phyloP scores from a whole-genome alignment of 2,329 filamentous ascomycete genomes.

The Botrytis elliptica region DNA sequence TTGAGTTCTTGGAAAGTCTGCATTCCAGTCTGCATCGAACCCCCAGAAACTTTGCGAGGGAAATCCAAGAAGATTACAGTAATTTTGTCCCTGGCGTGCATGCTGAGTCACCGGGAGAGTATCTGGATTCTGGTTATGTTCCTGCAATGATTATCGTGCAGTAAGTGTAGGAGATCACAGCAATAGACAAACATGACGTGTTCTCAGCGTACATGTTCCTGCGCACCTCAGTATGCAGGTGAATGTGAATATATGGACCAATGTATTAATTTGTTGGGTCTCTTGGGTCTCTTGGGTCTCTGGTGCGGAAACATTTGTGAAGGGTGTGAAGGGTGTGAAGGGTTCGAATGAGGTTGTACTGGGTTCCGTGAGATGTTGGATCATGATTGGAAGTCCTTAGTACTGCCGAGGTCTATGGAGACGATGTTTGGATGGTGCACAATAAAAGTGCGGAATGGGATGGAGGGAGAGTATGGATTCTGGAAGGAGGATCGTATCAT shows the following conservation, averaged over 20 bases:
- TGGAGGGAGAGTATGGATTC: background rate
- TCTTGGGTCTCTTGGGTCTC: background rate
- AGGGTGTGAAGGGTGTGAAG: background rate
- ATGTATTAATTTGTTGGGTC: background rate
- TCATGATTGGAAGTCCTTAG: background rate
- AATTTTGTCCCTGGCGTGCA: background rate
- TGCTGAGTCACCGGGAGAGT: background rate
- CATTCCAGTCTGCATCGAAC: background rate
- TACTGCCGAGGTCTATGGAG: background rate
- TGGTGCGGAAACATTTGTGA: background rate
- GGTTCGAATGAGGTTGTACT: background rate
- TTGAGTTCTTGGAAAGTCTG: conserved; percentile 1
- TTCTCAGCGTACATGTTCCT: background rate
- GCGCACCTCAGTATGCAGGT: conserved; percentile 6
- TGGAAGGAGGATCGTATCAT: background rate
- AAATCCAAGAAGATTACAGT: conserved; percentile 2
- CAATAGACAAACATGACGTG: conserved; percentile 8
- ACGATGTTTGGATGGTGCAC: background rate
- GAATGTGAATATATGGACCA: conserved; percentile 1
- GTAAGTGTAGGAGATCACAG: background rate
- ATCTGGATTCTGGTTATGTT: conserved; percentile 3
- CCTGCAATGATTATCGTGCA: conserved; percentile 17
- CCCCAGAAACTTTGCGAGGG: background rate
- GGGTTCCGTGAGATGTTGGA: background rate
- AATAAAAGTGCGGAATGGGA: background rate